Evolutionary conservation across 495 filamentous ascomycete genomes (phyloP).

Genomic region (Hyaloscypha bicolor): DNA sequence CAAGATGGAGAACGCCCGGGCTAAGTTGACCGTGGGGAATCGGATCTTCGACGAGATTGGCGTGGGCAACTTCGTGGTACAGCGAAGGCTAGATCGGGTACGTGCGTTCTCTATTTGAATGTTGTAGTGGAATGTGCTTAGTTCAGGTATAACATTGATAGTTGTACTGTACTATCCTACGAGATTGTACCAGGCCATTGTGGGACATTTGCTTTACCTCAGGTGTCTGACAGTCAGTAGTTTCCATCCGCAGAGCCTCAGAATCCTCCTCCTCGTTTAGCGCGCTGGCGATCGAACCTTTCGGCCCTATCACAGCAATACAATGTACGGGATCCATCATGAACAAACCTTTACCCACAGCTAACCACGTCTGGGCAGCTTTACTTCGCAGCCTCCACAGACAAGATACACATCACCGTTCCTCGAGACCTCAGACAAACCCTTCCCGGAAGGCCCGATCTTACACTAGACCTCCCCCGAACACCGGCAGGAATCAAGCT

Average conservation of each 20-base stretch:
- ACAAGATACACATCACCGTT: constrained; percentile 72
- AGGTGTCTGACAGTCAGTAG: background rate
- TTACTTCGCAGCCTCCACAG: constrained; percentile 75
- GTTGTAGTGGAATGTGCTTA: background rate
- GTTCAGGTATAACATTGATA: background rate
- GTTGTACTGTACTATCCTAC: no score
- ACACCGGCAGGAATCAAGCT: constrained; percentile 44
- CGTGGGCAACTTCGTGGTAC: constrained; percentile 13
- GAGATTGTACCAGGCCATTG: background rate
- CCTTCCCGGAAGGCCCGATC: constrained; percentile 59
- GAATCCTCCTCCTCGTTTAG: constrained; percentile 28
- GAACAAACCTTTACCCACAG: background rate
- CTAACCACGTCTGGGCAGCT: constrained; percentile 40
- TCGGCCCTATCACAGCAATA: constrained; percentile 51
- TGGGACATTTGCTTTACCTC: background rate
- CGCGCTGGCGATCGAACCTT: constrained; percentile 47
- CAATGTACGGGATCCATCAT: constrained; percentile 38
- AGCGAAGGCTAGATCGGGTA: constrained; percentile 7
- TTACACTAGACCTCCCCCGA: constrained; percentile 66
- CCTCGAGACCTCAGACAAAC: constrained; percentile 65
- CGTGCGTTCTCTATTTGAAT: background rate
- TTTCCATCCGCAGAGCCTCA: background rate
- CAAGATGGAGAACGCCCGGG: background rate
- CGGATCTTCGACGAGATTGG: constrained; percentile 5
- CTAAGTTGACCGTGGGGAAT: background rate